These are phyloP conservation scores for Tolypocladium tropicale DNA, from an alignment of 2,329 filamentous ascomycete species.

Conservation along the genomic window DNA sequence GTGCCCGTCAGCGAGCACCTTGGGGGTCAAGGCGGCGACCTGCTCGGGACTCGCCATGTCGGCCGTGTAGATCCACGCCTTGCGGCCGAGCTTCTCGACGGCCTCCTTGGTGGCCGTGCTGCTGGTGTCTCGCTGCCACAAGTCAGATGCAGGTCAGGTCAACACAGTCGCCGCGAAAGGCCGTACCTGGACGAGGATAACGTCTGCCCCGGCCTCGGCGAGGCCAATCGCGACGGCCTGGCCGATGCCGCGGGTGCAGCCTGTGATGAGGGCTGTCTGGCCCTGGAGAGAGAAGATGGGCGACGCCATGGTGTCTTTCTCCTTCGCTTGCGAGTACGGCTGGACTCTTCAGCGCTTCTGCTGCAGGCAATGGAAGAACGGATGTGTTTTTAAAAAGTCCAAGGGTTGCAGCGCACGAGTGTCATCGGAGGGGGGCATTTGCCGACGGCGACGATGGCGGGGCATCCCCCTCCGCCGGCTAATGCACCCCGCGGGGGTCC, in stretches of 20 bases:
- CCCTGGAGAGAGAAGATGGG: conserved; percentile 43
- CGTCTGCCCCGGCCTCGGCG: conserved; percentile 48
- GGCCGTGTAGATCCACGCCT: conserved; percentile 55
- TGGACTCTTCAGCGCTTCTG: background rate
- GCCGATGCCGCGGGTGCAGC: conserved; percentile 48
- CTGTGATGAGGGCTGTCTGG: conserved; percentile 47
- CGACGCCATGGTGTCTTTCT: conserved; percentile 5
- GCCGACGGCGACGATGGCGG: background rate
- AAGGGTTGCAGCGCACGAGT: background rate
- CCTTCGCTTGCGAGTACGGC: background rate
- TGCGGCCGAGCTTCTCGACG: conserved; percentile 56
- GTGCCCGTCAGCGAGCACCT: conserved; percentile 51
- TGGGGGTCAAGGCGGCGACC: conserved; percentile 50
- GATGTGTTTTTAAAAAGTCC: background rate
- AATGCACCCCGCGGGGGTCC: background rate
- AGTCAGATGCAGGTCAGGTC: background rate
- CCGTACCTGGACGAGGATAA: conserved; percentile 42
- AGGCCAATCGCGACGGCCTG: conserved; percentile 46
- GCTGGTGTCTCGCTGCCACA: conserved; percentile 28
- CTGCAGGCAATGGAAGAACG: background rate
- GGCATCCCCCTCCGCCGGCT: background rate
- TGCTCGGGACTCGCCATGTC: conserved; percentile 54
- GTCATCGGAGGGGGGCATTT: background rate
- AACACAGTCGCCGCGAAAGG: background rate
- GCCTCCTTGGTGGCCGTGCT: conserved; percentile 44